These are phyloP conservation scores for Acer campestre DNA, from an alignment of 345 rosid species.

Conservation along the genomic window DNA sequence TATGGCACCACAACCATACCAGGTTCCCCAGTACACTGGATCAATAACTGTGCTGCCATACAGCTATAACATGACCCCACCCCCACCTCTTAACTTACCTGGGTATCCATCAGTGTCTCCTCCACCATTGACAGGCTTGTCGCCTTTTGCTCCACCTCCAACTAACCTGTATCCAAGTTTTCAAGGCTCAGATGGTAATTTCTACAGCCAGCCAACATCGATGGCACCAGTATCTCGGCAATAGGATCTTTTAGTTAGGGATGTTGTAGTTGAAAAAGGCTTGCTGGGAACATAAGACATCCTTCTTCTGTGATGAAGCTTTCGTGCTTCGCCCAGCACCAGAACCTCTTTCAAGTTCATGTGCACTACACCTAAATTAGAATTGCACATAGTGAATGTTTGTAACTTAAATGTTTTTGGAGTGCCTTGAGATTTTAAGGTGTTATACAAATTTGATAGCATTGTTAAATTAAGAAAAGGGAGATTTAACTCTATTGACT, in stretches of 20 bases:
- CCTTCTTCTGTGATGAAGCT: conserved; percentile 5
- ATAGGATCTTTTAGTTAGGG: conserved; percentile 28
- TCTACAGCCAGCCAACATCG: conserved; percentile 62
- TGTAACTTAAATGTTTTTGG: conserved; percentile 21
- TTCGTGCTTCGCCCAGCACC: background rate
- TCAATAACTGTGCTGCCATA: conserved; percentile 49
- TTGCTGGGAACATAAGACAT: background rate
- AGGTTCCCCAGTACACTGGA: conserved; percentile 59
- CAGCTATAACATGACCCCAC: conserved; percentile 54
- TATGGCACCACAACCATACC: conserved; percentile 50
- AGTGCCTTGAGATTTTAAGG: conserved; percentile 1
- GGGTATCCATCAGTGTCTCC: conserved; percentile 43
- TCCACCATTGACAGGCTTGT: conserved; percentile 46
- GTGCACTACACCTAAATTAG: conserved; percentile 25
- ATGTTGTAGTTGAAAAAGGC: conserved; percentile 6
- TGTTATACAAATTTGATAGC: conserved; percentile 4
- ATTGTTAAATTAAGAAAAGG: conserved; percentile 19
- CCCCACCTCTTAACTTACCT: conserved; percentile 43
- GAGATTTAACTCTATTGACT: conserved; percentile 6
- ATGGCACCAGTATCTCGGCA: conserved; percentile 74
- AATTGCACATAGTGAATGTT: conserved; percentile 36
- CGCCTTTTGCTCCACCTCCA: conserved; percentile 42
- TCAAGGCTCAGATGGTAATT: conserved; percentile 69
- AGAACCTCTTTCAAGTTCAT: conserved; percentile 11
- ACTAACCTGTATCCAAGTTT: conserved; percentile 59